Base-by-base conservation (phyloP, 495 filamentous ascomycete genomes). In the Glonium stellatum region DNA sequence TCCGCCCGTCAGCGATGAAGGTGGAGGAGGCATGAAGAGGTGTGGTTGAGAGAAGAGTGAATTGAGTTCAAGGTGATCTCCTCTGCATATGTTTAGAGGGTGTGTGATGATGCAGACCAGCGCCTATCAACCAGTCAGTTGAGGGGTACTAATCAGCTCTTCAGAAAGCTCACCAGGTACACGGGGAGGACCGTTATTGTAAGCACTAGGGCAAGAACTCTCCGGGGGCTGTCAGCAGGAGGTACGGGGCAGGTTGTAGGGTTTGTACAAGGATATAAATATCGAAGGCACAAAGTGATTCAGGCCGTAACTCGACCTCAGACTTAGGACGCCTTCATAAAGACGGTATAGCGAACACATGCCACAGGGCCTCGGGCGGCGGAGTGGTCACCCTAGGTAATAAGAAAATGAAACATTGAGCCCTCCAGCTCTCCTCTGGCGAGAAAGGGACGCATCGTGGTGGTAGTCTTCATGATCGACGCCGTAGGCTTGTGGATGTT, bases 261-360 rank as follows among this genome's bases (percentile, higher is more conserved):
- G 58, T 66, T 62, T 59, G 59, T 57, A 66, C 59, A 61, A 57
- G 63, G 63, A 48, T 66, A 57, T 62, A 66, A 66, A 60, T 66
- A 66, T 62, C 59, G 34, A 54, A 50, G 59, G 63, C 58, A 58
- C 34, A 31, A 54, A 56, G 10, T 36, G n/a, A 19, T 27, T 66
- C 63, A 66, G 63, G 63, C 59, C 49, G 41, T 59, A 56, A 51
- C 48, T 23, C 8, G 10, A 22, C 48, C 48, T 25, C 18, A 51
- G 19, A 27, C 21, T 9, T 31, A 31, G 12, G 48, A 51, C 6
- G 48, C 48, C 48, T 27, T 31, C 48, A 25, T 51, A 51, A 51
- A 31, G 19, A 51, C 18, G 21, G 48, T 23, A 51, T 51, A 31
- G 48, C 48, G 8, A 23, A 23, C 48, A 9, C 18, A 25, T 18